Base-by-base conservation (phyloP, 2,329 filamentous ascomycete genomes). In the Zasmidium citrigriseum region DNA sequence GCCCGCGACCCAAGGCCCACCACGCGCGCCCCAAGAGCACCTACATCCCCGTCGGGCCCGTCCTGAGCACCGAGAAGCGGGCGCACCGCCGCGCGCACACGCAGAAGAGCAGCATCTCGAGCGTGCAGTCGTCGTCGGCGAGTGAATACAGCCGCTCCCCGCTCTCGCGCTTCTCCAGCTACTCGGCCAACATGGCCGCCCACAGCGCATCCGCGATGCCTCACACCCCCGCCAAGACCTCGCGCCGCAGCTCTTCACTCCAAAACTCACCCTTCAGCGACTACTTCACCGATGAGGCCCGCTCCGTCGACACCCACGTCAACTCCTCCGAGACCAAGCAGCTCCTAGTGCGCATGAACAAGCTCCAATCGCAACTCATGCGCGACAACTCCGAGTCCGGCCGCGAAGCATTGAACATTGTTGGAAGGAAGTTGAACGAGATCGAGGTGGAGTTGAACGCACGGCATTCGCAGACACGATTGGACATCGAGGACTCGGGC, bases 251-350 rank as follows among this genome's bases (percentile, higher is more conserved):
- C 55, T 68, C 59, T 52, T 62, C 67, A 2, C 56, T 67, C 44
- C 67, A 69, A 25, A 69, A 73, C 54, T 76, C 75, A 49, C 75
- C 75, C 2, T 76, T 75, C 63, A 73, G 69, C 57, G 75, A 77
- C 64, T 76, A 76, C 63, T 75, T 75, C 66, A 75, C 73, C 52
- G 73, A 75, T 54, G 68, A 73, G 55, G 66, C 68, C 18, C 67
- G 66, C 14, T 72, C 69, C 3, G 60, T 68, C 24, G 58, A 60
- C 34, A 60, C 44, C 18, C 60, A 62, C 46, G 57, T 64, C 22
- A 64, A 67, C 10, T 67, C 66, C 1, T 61, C 59, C 27, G 64
- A 72, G 46, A 68, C 67, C 14, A 70, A 70, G 55, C 66, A 70
- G 47, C 58, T 77, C 41, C 64, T 77, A n/a, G 65, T 72, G 54